phyloP scores from a whole-genome alignment of 2,329 filamentous ascomycete species.

The Aspergillus proliferans region DNA sequence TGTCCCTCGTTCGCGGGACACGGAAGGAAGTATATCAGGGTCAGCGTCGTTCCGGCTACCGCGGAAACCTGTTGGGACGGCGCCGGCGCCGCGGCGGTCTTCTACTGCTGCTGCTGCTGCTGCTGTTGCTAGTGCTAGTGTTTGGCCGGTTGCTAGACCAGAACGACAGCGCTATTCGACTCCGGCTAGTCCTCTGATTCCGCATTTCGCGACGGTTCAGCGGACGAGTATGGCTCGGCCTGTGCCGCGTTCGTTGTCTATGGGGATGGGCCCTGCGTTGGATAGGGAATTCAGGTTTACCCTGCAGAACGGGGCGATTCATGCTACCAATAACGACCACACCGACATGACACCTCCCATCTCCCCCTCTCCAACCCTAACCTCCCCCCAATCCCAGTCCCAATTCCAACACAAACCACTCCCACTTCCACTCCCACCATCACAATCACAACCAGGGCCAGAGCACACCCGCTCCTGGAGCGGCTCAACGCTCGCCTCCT shows the following conservation, averaged over 20 bases:
- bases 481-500: constrained; percentile 29
- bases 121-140: constrained; percentile 8
- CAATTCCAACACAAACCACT: constrained; percentile 13
- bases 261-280: constrained; percentile 6
- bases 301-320: not conserved
- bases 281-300: constrained; percentile 4
- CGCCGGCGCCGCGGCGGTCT: constrained; percentile 22
- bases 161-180: constrained; percentile 9
- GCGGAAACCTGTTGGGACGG: constrained; percentile 31
- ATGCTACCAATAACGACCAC: not conserved
- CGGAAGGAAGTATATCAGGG: constrained; percentile 7
- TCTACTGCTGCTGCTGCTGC: constrained; percentile 18
- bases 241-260: constrained; percentile 7
- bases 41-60: constrained; percentile 24
- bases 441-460: too few species aligned
- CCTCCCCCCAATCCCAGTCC: not conserved
- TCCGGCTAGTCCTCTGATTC: constrained; percentile 19
- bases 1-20: too few species aligned
- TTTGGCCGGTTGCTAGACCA: constrained; percentile 8
- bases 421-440: constrained; percentile 13
- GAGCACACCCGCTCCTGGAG: constrained; percentile 26
- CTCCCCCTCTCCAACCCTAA: not conserved
- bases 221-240: constrained; percentile 8
- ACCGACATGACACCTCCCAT: not conserved
- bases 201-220: constrained; percentile 23